Percentiles rank a stretch among this genome's conserved stretches.
phyloP scores from a whole-genome alignment of 2,329 filamentous ascomycete genomes.

The Penicillium brasilianum region DNA sequence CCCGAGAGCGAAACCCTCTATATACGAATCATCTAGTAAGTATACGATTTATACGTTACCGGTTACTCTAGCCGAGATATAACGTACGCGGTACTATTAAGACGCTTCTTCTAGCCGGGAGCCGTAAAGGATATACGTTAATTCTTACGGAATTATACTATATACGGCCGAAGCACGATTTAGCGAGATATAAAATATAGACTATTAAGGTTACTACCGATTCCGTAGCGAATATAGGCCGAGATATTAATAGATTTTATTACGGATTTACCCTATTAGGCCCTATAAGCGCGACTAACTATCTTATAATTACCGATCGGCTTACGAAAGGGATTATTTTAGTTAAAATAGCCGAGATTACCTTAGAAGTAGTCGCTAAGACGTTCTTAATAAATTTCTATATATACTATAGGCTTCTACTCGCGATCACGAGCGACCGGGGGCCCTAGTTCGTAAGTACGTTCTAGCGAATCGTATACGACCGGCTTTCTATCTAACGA shows the following conservation, averaged over 20 bases:
- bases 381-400: not conserved
- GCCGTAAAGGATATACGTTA: not conserved
- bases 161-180: conserved; percentile 1
- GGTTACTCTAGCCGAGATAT: not conserved
- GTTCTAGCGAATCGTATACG: not conserved
- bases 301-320: conserved; percentile 3
- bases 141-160: conserved; percentile 6
- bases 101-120: conserved; percentile 2
- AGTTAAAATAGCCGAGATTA: not conserved
- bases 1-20: not conserved
- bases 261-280: not conserved
- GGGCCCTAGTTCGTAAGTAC: not conserved
- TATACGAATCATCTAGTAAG: not conserved
- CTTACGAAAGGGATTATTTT: conserved; percentile 6
- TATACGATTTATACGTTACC: not conserved
- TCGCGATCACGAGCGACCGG: not conserved
- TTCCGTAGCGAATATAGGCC: conserved; percentile 5
- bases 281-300: not conserved
- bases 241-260: conserved; percentile 6
- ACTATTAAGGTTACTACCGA: conserved; percentile 3
- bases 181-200: conserved; percentile 5
- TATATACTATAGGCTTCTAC: not conserved
- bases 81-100: conserved; percentile 2
- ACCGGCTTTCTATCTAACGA: not conserved
- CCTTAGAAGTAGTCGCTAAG: not conserved